Evolutionary conservation across 2,329 filamentous ascomycete species (phyloP).

Genomic region (Tricladium varicosporioides): DNA sequence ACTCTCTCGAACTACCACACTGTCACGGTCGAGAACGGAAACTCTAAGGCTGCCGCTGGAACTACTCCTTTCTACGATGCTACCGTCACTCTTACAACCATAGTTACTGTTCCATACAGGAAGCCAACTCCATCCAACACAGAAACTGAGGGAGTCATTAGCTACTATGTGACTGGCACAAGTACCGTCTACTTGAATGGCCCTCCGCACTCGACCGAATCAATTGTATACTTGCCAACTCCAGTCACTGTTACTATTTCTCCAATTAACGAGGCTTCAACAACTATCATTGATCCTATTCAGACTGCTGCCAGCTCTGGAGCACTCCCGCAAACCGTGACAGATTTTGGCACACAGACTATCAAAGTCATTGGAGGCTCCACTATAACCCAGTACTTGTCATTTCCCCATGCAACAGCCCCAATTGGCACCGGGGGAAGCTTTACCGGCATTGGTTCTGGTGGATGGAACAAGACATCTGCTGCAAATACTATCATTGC

Average conservation of each 20-base stretch:
- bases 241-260: conserved; percentile 23
- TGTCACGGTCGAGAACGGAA: conserved; percentile 3
- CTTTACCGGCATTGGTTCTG: conserved; percentile 13
- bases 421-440: neutral
- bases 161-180: conserved; percentile 19
- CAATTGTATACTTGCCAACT: conserved; percentile 20
- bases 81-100: conserved; percentile 6
- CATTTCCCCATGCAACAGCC: conserved; percentile 1
- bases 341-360: no score
- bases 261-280: conserved; percentile 10
- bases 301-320: no score
- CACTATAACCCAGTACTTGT: neutral
- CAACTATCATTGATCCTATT: conserved; percentile 6
- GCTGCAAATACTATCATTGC: neutral
- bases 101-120: neutral
- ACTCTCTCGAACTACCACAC: neutral
- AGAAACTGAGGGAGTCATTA: conserved; percentile 12
- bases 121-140: neutral
- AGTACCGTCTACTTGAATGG: conserved; percentile 27
- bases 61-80: neutral
- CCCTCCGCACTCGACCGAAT: conserved; percentile 16
- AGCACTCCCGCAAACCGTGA: no score
- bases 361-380: neutral
- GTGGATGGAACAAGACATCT: conserved; percentile 26
- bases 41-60: neutral